Base-by-base conservation (phyloP, 2,329 filamentous ascomycete genomes). In the Scedosporium minutisporum region DNA sequence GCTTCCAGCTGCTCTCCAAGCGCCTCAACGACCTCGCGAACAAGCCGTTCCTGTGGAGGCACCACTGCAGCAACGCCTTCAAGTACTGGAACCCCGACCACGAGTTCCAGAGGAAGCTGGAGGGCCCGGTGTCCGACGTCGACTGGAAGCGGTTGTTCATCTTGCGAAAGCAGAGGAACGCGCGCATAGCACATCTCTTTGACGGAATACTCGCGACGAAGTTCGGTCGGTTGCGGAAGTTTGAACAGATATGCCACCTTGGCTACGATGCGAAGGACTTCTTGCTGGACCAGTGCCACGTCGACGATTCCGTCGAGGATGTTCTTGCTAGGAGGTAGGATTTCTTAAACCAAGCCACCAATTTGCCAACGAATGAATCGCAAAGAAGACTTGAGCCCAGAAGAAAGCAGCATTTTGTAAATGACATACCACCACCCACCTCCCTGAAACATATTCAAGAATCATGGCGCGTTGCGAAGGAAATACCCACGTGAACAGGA, bases 251-350 rank as follows among this genome's bases (percentile, higher is more conserved):
- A 65, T 86, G 89, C 61, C 77, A 80, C 29, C 80, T 87, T 69
- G 92, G 92, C 0, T 93, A 93, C 69, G 92, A 97, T 76, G 90
- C 88, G 57, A 97, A 97, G 72, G 93, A 97, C 72, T 87, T 87
- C 62, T 80, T 97, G 58, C 69, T 92, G 64, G 78, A 82, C 62
- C 87, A 96, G 70, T 84, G 82, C 64, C 77, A 77, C 10, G 79
- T 82, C 41, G 76, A 81, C 16, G 81, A 88, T 12, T 79, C 83
- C 48, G 79, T 77, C 4, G 83, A 89, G 14, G 91, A 97, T 75
- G 84, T 89, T 61, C 76, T 99, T 68, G 90, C 93, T 14, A 83
- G 90, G 72, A 86, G 87, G 78, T 80, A 74, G 66, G 71, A 62
- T 61, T 63, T 51, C 33, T 64, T 57, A 16, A 41, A 41, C 29